phyloP scores from a whole-genome alignment of 305 asterid species.

The Nicotiana rustica region DNA sequence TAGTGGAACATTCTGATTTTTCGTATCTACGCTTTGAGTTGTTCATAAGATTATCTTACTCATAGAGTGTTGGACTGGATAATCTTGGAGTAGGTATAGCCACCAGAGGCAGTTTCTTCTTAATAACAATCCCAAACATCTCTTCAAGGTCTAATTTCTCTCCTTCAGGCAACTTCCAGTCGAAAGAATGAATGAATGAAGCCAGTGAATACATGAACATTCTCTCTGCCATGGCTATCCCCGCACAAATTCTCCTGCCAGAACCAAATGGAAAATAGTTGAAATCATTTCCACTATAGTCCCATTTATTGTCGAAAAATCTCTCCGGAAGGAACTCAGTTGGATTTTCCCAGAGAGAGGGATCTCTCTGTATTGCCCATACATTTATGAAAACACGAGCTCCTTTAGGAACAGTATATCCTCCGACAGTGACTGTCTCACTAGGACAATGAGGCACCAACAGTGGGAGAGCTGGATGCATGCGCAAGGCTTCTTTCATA shows the following conservation, averaged over 20 bases:
- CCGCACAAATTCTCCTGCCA: constrained; percentile 78
- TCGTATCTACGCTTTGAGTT: not conserved
- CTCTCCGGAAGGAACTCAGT: constrained; percentile 66
- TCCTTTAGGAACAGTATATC: constrained; percentile 64
- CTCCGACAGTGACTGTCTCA: constrained; percentile 48
- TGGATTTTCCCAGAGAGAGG: constrained; percentile 66
- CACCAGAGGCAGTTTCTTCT: constrained; percentile 63
- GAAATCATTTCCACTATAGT: constrained; percentile 68
- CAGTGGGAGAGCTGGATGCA: constrained; percentile 77
- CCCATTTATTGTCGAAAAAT: constrained; percentile 59
- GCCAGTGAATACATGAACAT: constrained; percentile 74
- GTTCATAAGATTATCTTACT: constrained; percentile 29
- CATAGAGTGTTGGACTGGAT: constrained; percentile 51
- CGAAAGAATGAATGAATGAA: constrained; percentile 71
- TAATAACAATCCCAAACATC: constrained; percentile 79
- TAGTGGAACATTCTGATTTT: not conserved
- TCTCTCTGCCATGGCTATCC: constrained; percentile 69
- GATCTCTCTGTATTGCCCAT: constrained; percentile 77
- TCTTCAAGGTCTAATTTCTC: constrained; percentile 60
- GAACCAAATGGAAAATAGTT: constrained; percentile 78
- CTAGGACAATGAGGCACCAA: constrained; percentile 78
- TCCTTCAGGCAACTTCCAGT: constrained; percentile 67
- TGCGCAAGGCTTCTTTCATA: constrained; percentile 71
- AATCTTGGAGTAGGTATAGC: constrained; percentile 71
- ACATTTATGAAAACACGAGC: constrained; percentile 67